These are phyloP conservation scores for Vitis riparia DNA, from an alignment of 164 flowering plant genomes.

Conservation along the genomic window DNA sequence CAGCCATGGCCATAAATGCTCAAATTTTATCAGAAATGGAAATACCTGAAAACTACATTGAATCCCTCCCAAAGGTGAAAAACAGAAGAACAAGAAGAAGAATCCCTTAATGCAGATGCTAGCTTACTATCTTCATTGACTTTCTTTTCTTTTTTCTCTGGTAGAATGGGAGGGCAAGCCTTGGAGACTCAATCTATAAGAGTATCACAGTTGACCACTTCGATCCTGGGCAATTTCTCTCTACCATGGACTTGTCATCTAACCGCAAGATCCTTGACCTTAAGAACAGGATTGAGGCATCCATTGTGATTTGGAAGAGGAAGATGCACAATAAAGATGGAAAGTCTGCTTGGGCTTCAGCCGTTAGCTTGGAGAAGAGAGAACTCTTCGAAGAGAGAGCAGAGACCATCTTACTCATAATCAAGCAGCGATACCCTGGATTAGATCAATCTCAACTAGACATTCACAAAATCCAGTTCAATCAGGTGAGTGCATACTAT, in stretches of 20 bases:
- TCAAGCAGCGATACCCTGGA: slow-evolving; percentile 67
- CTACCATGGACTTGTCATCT: slow-evolving; percentile 53
- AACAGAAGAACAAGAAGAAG: background rate
- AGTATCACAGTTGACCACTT: slow-evolving; percentile 68
- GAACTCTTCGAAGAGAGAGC: slow-evolving; percentile 75
- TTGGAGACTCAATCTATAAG: slow-evolving; percentile 55
- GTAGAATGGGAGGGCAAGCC: slow-evolving; percentile 72
- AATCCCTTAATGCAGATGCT: background rate
- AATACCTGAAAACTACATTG: slow-evolving; percentile 71
- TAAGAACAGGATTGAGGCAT: slow-evolving; percentile 73
- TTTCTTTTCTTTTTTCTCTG: background rate
- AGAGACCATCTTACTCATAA: slow-evolving; percentile 59
- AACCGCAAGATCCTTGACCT: slow-evolving; percentile 70
- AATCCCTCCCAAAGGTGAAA: slow-evolving; percentile 64
- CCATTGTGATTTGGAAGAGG: slow-evolving; percentile 70
- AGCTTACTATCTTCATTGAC: background rate
- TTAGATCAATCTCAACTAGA: slow-evolving; percentile 61
- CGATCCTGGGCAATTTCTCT: slow-evolving; percentile 54
- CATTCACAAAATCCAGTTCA: slow-evolving; percentile 60
- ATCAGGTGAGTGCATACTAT: slow-evolving; percentile 33
- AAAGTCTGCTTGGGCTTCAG: slow-evolving; percentile 63
- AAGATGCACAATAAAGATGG: slow-evolving; percentile 67
- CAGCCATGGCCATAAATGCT: slow-evolving; percentile 79
- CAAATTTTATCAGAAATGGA: slow-evolving; percentile 71
- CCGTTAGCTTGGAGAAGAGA: slow-evolving; percentile 66